These are phyloP conservation scores for Wickerhamomyces bisporus DNA, from an alignment of 805 yeast genomes.

Conservation along the genomic window DNA sequence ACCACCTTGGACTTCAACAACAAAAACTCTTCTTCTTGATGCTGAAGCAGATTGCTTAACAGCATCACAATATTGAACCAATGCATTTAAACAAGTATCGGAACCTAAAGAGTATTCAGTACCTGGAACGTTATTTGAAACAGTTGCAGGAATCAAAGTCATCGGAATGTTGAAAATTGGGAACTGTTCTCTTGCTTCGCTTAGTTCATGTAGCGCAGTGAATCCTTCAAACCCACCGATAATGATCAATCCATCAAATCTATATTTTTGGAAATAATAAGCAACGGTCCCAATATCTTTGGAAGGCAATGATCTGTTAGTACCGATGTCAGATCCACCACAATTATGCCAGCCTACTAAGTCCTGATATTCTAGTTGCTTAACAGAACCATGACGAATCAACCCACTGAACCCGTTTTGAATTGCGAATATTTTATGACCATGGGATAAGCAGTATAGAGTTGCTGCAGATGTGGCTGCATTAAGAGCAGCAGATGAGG, in stretches of 20 bases:
- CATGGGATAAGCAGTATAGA: conserved; percentile 67
- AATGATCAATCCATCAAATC: conserved; percentile 82
- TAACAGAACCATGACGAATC: conserved; percentile 55
- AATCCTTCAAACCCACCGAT: conserved; percentile 99
- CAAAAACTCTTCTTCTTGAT: conserved; percentile 88
- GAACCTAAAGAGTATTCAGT: conserved; percentile 93
- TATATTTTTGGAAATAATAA: conserved; percentile 83
- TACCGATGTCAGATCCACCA: conserved; percentile 83
- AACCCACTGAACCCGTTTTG: conserved; percentile 74
- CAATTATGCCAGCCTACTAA: conserved; percentile 67
- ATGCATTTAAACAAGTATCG: conserved; percentile 90
- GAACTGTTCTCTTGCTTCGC: conserved; percentile 67
- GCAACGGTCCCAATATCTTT: conserved; percentile 87
- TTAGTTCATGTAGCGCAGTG: conserved; percentile 74
- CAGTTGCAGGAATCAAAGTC: conserved; percentile 91
- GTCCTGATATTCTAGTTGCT: conserved; percentile 59
- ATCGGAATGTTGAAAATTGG: conserved; percentile 94
- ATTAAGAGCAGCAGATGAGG: conserved; percentile 76
- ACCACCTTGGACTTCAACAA: conserved; percentile 98
- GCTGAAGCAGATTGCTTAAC: conserved; percentile 94
- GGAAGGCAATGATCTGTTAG: conserved; percentile 74
- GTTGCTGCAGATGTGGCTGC: conserved; percentile 75
- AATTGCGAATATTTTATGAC: conserved; percentile 67
- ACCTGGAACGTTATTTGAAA: conserved; percentile 98
- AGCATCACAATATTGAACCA: conserved; percentile 90